A percentile compares a stretch with the other conserved stretches of the same genome.
Evolutionary conservation across 1,284 basidiomycete genomes (phyloP).

Genomic region (Boletellus deceptivus): DNA sequence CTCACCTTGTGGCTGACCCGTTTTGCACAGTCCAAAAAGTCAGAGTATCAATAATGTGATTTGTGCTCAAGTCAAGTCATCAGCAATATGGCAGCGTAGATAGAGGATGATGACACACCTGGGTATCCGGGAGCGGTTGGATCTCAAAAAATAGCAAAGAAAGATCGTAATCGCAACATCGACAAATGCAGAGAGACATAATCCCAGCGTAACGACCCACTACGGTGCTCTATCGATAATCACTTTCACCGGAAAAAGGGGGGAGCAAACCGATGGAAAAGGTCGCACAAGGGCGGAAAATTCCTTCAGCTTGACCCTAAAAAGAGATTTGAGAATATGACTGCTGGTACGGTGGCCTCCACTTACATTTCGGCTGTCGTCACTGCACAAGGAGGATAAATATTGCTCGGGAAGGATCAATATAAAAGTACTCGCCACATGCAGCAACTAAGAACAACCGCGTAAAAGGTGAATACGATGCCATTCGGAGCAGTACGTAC

Average conservation of each 20-base stretch:
- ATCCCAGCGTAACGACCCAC: constrained; percentile 38
- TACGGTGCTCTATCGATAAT: constrained; percentile 16
- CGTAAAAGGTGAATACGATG: not conserved
- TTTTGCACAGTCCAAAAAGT: no score
- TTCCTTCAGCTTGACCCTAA: constrained; percentile 15
- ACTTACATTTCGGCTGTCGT: constrained; percentile 25
- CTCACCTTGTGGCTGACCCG: no score
- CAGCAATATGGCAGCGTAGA: no score
- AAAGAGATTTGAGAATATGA: not conserved
- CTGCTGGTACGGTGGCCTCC: not conserved
- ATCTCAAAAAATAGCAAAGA: constrained; percentile 43
- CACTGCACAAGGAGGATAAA: constrained; percentile 12
- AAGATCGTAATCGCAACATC: constrained; percentile 49
- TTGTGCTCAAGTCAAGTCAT: no score
- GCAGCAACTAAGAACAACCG: constrained; percentile 26
- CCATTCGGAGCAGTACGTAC: constrained; percentile 6
- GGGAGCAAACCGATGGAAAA: constrained; percentile 16
- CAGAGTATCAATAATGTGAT: no score
- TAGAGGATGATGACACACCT: not conserved
- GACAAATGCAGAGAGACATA: constrained; percentile 39
- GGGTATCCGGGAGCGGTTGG: constrained; percentile 36
- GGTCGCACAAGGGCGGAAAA: constrained; percentile 11
- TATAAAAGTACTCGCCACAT: constrained; percentile 9
- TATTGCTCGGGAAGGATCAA: not conserved
- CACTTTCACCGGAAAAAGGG: not conserved